phyloP scores from a whole-genome alignment of 208 protist species.

The Angomonas ambiguus region DNA sequence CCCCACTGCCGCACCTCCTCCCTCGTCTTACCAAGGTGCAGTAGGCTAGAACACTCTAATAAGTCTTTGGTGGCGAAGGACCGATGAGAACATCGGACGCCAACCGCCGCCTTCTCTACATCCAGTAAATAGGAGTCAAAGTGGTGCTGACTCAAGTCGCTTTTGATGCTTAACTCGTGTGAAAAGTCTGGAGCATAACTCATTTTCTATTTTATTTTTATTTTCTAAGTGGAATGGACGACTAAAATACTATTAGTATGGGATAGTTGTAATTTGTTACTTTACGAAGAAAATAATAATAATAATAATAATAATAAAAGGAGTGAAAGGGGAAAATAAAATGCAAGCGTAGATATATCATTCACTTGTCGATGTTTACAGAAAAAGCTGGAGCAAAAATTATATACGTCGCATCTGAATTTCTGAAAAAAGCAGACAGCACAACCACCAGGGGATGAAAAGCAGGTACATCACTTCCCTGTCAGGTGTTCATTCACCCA shows the following conservation, averaged over 20 bases:
- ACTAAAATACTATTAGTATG: neutral
- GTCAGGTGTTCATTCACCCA: slow-evolving; percentile 47
- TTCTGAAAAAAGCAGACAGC: slow-evolving; percentile 1
- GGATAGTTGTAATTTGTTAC: slow-evolving; percentile 6
- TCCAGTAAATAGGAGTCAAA: neutral
- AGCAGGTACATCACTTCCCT: neutral
- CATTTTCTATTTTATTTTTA: neutral
- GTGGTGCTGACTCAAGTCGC: neutral
- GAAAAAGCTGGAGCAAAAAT: slow-evolving; percentile 8
- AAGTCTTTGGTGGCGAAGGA: neutral
- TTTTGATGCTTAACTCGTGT: neutral
- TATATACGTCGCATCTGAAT: too few relatives aligned
- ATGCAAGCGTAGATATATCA: neutral
- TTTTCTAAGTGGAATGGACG: neutral
- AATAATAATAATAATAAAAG: neutral
- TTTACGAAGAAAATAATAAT: slow-evolving; percentile 6
- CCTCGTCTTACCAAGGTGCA: neutral
- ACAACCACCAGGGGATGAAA: neutral
- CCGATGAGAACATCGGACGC: neutral
- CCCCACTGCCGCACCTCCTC: neutral
- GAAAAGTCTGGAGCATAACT: neutral
- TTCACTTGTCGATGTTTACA: neutral
- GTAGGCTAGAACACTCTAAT: neutral
- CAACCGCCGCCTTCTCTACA: neutral
- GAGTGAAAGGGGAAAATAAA: slow-evolving; percentile 1